phyloP scores from a whole-genome alignment of 495 filamentous ascomycete genomes.

The Trichoderma orchidacearum region DNA sequence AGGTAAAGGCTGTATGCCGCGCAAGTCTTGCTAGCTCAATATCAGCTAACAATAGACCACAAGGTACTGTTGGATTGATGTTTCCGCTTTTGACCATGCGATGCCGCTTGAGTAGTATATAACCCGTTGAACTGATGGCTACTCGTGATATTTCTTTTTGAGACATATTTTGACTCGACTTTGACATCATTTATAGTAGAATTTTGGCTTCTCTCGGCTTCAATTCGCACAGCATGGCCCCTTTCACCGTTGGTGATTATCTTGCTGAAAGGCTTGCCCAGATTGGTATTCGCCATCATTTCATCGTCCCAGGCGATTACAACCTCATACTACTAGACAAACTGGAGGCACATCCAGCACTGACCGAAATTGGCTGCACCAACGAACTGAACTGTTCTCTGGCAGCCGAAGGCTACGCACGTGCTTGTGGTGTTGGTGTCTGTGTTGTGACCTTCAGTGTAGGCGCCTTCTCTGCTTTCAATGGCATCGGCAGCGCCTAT shows the following conservation, averaged over 20 bases:
- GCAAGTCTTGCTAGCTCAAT: too few relatives aligned
- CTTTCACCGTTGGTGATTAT: conserved; percentile 34
- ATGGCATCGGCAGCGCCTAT: conserved; percentile 54
- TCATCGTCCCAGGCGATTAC: conserved; percentile 59
- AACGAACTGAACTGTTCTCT: conserved; percentile 70
- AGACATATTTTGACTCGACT: too few relatives aligned
- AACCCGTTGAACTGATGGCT: too few relatives aligned
- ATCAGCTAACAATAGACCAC: too few relatives aligned
- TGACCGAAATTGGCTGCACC: conserved; percentile 52
- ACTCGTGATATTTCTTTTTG: too few relatives aligned
- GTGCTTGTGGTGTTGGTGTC: conserved; percentile 55
- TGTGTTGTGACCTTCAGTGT: conserved; percentile 66
- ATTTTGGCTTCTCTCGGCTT: too few relatives aligned
- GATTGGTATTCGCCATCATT: conserved; percentile 47
- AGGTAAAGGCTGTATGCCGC: too few relatives aligned
- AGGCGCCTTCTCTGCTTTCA: conserved; percentile 58
- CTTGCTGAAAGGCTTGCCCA: conserved; percentile 57
- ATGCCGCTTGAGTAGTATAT: too few relatives aligned
- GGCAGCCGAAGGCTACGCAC: conserved; percentile 63
- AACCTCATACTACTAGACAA: conserved; percentile 54
- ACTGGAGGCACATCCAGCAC: conserved; percentile 41
- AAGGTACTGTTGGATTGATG: too few relatives aligned
- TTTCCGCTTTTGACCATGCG: too few relatives aligned
- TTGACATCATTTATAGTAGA: too few relatives aligned
- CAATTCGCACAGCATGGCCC: not conserved